Base-by-base conservation (phyloP, 805 yeast species). In the Teunomyces cretensis region DNA sequence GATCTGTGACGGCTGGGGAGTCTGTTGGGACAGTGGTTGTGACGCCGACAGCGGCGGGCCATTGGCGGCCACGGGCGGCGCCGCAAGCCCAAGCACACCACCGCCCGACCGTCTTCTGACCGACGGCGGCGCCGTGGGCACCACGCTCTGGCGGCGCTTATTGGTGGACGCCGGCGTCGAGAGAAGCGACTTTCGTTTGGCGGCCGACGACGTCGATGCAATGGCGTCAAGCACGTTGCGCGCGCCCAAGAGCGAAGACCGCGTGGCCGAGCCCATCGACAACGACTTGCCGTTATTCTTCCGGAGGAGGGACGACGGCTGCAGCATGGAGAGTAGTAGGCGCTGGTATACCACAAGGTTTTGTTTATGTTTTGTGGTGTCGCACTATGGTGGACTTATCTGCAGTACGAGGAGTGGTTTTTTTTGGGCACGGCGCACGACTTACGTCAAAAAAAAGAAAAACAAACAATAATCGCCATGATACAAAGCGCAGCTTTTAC, bases 91-190 rank as follows among this genome's bases (percentile, higher is more conserved):
- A 11, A 26, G 28, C 28, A 26, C 9, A 8, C 9, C 28, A 9
- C 28, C 28, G 12, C 9, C 9, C 12, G 44, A 37, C 9, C 28
- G 4, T 26, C 28, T 26, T 24, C 48, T 39, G 27, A 41, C 26
- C 16, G 38, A 32, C 3, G 39, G 45, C 14, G 44, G 41, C 13
- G 11, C 35, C 33, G 38, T 50, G 19, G 45, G 48, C 17, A 49
- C 39, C 19, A 45, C 46, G 38, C 64, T 58, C 42, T 56, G 62
- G 22, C 62, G 48, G 31, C 65, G 46, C 36, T 54, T 55, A 37
- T 56, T 57, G 39, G 60, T 57, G 41, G 65, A 61, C 6, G 70
- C 70, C 12, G 73, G 71, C 1, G 73, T 65, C 42, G 59, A 56
- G 9, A 64, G 55, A 12, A 64, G 51, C 12, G 70, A 66, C 41